Conservation (phyloP, 106 monocot species). For the Acanthochlamys bracteata region DNA sequence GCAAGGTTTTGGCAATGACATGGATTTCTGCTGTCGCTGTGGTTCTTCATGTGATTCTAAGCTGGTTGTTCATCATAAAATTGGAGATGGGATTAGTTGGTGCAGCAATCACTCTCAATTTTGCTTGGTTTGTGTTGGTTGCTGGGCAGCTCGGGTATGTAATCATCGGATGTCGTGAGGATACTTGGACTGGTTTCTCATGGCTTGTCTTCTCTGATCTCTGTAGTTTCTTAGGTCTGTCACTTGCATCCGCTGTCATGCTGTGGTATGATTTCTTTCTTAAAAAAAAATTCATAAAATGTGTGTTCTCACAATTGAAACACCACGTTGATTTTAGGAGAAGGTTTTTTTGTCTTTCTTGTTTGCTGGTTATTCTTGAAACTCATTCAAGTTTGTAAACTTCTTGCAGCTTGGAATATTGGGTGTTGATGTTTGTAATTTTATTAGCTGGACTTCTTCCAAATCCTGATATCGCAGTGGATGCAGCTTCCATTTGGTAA, state of each 20-base stretch:
- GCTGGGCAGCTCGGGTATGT: conserved; percentile 20
- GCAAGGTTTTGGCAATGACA: conserved; percentile 26
- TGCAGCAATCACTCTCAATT: conserved; percentile 28
- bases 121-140: conserved; percentile 27
- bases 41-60: conserved; percentile 27
- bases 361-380: not conserved
- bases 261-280: conserved; percentile 27
- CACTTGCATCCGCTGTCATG: conserved; percentile 42
- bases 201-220: conserved; percentile 26
- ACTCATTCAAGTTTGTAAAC: conserved; percentile 3
- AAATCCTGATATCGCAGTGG: conserved; percentile 34
- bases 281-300: too few species aligned
- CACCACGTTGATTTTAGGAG: too few species aligned
- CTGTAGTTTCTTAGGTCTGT: conserved; percentile 17
- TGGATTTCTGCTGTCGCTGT: conserved; percentile 28
- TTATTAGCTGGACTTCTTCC: conserved; percentile 29
- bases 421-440: conserved; percentile 23
- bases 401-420: conserved; percentile 29
- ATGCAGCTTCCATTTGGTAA: conserved; percentile 34
- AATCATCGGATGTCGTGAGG: conserved; percentile 21
- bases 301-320: too few species aligned
- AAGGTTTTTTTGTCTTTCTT: too few species aligned
- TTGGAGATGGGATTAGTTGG: conserved; percentile 30
- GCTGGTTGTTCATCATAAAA: conserved; percentile 33
- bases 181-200: conserved; percentile 39